Evolutionary conservation across 1,139 yeast species (phyloP).

Genomic region (Scheffersomyces quercinus): DNA sequence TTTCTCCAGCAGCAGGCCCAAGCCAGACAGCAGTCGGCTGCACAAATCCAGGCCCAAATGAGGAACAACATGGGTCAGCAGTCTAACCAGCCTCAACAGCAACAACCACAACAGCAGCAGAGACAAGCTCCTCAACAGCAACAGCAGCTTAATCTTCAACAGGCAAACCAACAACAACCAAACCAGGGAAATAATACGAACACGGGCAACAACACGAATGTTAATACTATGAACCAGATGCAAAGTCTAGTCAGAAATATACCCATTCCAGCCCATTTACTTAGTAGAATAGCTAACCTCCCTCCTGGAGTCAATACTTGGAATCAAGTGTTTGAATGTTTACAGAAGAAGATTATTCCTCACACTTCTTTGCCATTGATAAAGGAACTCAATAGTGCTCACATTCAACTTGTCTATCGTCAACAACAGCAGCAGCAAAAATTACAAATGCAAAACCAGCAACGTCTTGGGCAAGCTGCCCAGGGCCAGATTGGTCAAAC

Average conservation of each 20-base stretch:
- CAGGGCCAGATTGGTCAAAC: slow-evolving; percentile 4
- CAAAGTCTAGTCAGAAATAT: slow-evolving; percentile 48
- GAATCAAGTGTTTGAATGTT: slow-evolving; percentile 75
- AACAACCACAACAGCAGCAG: slow-evolving; percentile 4
- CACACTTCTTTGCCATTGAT: slow-evolving; percentile 54
- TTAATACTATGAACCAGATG: slow-evolving; percentile 24
- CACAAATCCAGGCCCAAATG: slow-evolving; percentile 35
- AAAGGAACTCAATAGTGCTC: slow-evolving; percentile 62
- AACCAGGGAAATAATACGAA: slow-evolving; percentile 1
- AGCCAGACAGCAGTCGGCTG: slow-evolving; percentile 47
- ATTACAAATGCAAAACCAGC: slow-evolving; percentile 14
- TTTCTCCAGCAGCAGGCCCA: slow-evolving; percentile 54
- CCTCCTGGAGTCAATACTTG: slow-evolving; percentile 85
- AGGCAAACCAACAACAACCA: slow-evolving; percentile 9
- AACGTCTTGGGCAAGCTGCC: neutral
- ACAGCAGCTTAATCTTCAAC: slow-evolving; percentile 8
- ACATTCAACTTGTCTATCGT: slow-evolving; percentile 46
- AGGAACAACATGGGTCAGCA: slow-evolving; percentile 9
- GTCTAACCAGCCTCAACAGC: slow-evolving; percentile 5
- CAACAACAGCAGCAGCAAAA: slow-evolving; percentile 31
- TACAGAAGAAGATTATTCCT: slow-evolving; percentile 59
- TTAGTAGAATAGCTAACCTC: slow-evolving; percentile 71
- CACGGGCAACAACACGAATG: slow-evolving; percentile 6
- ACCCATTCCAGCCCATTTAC: slow-evolving; percentile 75
- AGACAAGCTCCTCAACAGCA: slow-evolving; percentile 9